These are phyloP conservation scores for Fusarium solani-melongenae DNA, from an alignment of 2,329 filamentous ascomycete genomes.

Conservation along the genomic window DNA sequence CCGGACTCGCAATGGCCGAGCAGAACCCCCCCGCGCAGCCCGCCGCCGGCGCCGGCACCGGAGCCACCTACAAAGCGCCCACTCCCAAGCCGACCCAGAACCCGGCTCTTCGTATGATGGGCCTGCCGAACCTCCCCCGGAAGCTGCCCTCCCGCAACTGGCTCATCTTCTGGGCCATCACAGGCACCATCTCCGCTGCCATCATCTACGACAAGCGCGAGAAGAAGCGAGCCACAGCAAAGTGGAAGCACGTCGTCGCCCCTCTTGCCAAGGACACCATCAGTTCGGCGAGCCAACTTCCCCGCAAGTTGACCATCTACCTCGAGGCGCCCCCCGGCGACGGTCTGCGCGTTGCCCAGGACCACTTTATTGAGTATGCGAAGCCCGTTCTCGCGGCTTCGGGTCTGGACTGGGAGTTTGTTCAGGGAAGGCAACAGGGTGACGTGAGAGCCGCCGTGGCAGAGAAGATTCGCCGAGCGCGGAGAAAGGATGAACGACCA, in stretches of 20 bases:
- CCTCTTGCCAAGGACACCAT: slow-evolving; percentile 84
- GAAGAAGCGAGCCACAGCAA: slow-evolving; percentile 84
- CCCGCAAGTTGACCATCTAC: slow-evolving; percentile 87
- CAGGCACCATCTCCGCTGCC: slow-evolving; percentile 80
- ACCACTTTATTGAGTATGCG: slow-evolving; percentile 95
- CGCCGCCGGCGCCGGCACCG: slow-evolving; percentile 38
- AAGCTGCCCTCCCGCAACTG: slow-evolving; percentile 95
- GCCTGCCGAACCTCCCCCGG: slow-evolving; percentile 83
- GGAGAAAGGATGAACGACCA: slow-evolving; percentile 67
- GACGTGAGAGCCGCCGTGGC: slow-evolving; percentile 89
- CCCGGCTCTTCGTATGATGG: slow-evolving; percentile 81
- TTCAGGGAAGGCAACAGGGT: slow-evolving; percentile 92
- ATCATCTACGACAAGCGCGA: slow-evolving; percentile 93
- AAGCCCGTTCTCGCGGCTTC: slow-evolving; percentile 92
- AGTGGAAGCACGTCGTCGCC: slow-evolving; percentile 87
- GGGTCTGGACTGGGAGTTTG: slow-evolving; percentile 94
- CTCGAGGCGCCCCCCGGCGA: slow-evolving; percentile 89
- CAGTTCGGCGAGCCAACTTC: slow-evolving; percentile 74
- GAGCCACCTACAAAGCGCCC: slow-evolving; percentile 44
- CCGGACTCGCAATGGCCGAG: slow-evolving; percentile 37
- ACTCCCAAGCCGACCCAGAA: slow-evolving; percentile 66
- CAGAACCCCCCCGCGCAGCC: slow-evolving; percentile 39
- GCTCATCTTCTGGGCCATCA: slow-evolving; percentile 91
- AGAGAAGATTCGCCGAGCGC: slow-evolving; percentile 82
- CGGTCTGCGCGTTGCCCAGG: slow-evolving; percentile 83